These are phyloP conservation scores for Metarhizium brunneum DNA, from an alignment of 2,329 filamentous ascomycete species.

Conservation along the genomic window DNA sequence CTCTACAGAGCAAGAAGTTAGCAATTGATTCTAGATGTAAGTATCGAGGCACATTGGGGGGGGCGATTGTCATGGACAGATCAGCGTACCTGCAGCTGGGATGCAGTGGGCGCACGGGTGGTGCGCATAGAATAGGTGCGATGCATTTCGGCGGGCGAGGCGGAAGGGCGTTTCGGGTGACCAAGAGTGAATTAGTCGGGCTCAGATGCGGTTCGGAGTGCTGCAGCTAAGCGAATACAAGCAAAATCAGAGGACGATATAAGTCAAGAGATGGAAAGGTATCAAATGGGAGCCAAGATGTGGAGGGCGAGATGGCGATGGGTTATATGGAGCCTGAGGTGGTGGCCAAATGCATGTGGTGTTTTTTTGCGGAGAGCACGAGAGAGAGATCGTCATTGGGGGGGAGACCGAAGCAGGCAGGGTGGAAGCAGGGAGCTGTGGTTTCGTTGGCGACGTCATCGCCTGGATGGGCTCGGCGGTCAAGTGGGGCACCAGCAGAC, in stretches of 20 bases:
- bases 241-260: not conserved
- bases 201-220: constrained; percentile 1
- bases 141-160: constrained; percentile 59
- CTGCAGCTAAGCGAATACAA: not conserved
- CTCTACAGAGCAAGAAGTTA: constrained; percentile 46
- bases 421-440: not conserved
- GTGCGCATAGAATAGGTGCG: constrained; percentile 99
- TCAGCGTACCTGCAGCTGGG: constrained; percentile 49
- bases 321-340: constrained; percentile 8
- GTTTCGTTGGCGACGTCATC: constrained; percentile 13
- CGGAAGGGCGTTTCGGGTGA: constrained; percentile 9
- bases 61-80: not conserved
- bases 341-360: not conserved
- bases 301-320: constrained; percentile 8
- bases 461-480: not conserved
- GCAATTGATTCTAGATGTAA: not conserved
- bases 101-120: constrained; percentile 89
- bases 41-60: not conserved
- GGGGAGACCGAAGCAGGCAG: not conserved
- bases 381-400: constrained; percentile 5
- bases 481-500: no score
- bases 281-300: not conserved
- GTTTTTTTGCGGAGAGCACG: constrained; percentile 3
- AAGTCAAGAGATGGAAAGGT: not conserved
- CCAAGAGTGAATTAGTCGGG: not conserved